These are phyloP conservation scores for Naganishia kalamii DNA, from an alignment of 768 basidiomycete genomes.

Conservation along the genomic window DNA sequence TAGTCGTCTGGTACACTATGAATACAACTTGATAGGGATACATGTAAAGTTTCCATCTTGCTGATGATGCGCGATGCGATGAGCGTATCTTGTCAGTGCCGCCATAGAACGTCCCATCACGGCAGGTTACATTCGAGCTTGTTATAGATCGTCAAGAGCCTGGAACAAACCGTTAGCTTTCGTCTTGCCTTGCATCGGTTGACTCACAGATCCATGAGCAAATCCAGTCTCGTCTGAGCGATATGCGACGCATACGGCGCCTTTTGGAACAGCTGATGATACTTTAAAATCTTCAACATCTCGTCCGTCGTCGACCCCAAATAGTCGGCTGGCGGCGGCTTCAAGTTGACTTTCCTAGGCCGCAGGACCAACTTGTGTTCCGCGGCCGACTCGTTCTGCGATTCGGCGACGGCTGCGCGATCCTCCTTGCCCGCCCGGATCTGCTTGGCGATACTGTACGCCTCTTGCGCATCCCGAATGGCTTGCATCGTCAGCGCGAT, in stretches of 20 bases:
- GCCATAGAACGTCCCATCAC: neutral
- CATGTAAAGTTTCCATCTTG: too few species aligned
- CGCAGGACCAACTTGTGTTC: slow-evolving; percentile 3
- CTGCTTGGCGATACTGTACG: slow-evolving; percentile 14
- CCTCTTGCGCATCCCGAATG: slow-evolving; percentile 17
- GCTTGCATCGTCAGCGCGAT: slow-evolving; percentile 23
- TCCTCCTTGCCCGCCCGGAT: slow-evolving; percentile 12
- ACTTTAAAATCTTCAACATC: slow-evolving; percentile 28
- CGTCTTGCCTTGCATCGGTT: neutral
- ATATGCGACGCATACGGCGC: slow-evolving; percentile 39
- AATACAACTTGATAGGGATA: too few species aligned
- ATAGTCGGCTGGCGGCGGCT: slow-evolving; percentile 26
- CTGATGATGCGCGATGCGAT: too few species aligned
- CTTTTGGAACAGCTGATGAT: slow-evolving; percentile 26
- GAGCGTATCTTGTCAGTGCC: too few species aligned
- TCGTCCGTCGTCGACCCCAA: slow-evolving; percentile 35
- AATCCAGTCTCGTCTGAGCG: slow-evolving; percentile 36
- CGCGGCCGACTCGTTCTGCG: neutral
- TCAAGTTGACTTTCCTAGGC: slow-evolving; percentile 9
- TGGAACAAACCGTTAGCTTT: neutral
- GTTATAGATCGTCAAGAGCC: slow-evolving; percentile 19
- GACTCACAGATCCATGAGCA: slow-evolving; percentile 45
- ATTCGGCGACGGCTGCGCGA: neutral
- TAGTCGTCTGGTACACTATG: too few species aligned
- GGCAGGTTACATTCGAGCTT: slow-evolving; percentile 13